Percentiles rank a stretch among this genome's conserved stretches.
Evolutionary conservation across 2,329 filamentous ascomycete genomes (phyloP).

Genomic region (Alternaria sp.): DNA sequence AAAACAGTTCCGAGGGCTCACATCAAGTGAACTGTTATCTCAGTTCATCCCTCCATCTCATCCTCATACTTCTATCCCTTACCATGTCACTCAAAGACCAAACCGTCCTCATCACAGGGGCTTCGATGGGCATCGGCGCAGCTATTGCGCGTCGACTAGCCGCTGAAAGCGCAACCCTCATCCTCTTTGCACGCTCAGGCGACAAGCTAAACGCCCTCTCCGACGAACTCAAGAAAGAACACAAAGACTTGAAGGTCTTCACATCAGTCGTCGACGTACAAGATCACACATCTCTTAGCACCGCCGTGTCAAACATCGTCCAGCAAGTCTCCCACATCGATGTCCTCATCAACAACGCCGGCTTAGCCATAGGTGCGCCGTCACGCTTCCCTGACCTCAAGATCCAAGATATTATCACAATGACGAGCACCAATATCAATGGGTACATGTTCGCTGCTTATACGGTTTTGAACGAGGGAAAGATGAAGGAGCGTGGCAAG

Average conservation of each 20-base stretch:
- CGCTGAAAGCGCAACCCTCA: conserved; percentile 49
- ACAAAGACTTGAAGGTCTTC: conserved; percentile 28
- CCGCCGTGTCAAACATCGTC: conserved; percentile 25
- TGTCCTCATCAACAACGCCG: conserved; percentile 58
- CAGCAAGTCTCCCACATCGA: conserved; percentile 50
- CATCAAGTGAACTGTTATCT: neutral
- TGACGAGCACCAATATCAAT: conserved; percentile 58
- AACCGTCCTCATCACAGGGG: conserved; percentile 47
- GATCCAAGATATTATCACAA: conserved; percentile 52
- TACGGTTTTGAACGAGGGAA: conserved; percentile 52
- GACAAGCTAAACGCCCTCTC: conserved; percentile 34
- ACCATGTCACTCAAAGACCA: conserved; percentile 36
- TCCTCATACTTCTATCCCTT: neutral
- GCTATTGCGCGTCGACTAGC: conserved; percentile 52
- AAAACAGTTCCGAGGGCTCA: neutral
- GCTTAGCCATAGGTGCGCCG: conserved; percentile 57
- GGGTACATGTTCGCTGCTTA: conserved; percentile 57
- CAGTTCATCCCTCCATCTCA: neutral
- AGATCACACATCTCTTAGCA: conserved; percentile 38
- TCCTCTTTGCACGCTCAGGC: conserved; percentile 52
- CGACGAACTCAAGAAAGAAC: conserved; percentile 17
- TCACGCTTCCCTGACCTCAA: conserved; percentile 51
- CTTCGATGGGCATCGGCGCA: conserved; percentile 57
- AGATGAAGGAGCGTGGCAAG: conserved; percentile 48
- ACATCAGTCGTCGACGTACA: conserved; percentile 45